Evolutionary conservation across 2,329 filamentous ascomycete species (phyloP).

Genomic region (Chaetomium sp.): DNA sequence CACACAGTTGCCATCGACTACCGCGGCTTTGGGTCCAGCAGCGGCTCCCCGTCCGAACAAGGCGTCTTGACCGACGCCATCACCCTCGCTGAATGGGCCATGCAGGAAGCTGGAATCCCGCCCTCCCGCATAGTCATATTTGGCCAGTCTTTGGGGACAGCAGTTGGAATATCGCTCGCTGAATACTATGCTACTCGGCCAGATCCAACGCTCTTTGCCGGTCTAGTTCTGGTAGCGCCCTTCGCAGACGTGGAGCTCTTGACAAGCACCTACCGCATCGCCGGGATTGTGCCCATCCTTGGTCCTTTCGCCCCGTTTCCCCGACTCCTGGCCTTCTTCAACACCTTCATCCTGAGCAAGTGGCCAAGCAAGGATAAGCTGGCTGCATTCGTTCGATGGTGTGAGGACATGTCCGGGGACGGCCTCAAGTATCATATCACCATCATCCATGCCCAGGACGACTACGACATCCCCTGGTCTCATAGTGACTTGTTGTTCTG

Average conservation of each 20-base stretch:
- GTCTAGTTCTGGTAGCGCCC: constrained; percentile 58
- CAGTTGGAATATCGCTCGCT: constrained; percentile 39
- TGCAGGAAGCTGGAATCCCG: constrained; percentile 53
- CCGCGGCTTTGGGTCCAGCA: constrained; percentile 59
- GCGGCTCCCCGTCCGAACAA: constrained; percentile 55
- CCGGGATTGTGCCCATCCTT: constrained; percentile 56
- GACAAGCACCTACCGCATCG: constrained; percentile 59
- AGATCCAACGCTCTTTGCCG: constrained; percentile 52
- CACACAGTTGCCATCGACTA: constrained; percentile 64
- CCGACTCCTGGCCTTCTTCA: constrained; percentile 48
- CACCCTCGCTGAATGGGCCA: constrained; percentile 56
- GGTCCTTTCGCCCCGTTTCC: constrained; percentile 54
- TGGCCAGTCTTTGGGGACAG: constrained; percentile 61
- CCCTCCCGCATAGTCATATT: constrained; percentile 60
- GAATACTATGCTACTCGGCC: constrained; percentile 38
- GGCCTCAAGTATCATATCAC: constrained; percentile 47
- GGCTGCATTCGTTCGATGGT: constrained; percentile 46
- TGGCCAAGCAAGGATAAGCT: constrained; percentile 56
- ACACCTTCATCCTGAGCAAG: constrained; percentile 50
- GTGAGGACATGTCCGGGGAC: constrained; percentile 36
- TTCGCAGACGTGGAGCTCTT: constrained; percentile 58
- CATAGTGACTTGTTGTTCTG: constrained; percentile 56
- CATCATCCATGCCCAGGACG: constrained; percentile 55
- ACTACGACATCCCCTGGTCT: constrained; percentile 53
- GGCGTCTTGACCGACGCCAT: constrained; percentile 58